Evolutionary conservation across 495 filamentous ascomycete species (phyloP), one percentile per base, ranked within the genome.

Genomic region (Tuber borchii): DNA sequence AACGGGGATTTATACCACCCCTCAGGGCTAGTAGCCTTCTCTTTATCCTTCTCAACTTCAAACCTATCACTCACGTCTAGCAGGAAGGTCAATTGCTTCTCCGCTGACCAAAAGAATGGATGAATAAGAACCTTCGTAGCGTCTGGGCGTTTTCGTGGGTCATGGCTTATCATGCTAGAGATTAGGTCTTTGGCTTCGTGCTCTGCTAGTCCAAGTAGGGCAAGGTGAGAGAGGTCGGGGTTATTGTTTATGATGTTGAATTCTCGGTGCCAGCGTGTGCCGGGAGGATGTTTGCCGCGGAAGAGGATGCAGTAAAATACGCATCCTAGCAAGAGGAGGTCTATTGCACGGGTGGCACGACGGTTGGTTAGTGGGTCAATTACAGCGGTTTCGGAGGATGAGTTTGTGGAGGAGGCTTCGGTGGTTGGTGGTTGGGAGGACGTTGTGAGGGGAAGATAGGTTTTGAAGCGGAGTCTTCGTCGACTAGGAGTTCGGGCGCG

Each of bases 221-320:
- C 88, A 34, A 99, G 86, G 20, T 71, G 78, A 2, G 69, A 69
- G 72, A 98, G 87, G 80, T 91, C 90, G 81, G 90, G 92, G 31
- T 90, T 87, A 70, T 93, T 92, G 80, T 95, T 94, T 73, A 97
- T 92, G 77, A 98, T 97, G 84, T 98, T 98, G 78, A 94, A 91
- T 84, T 99, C 95, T 40, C 95, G 90, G 89, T 97, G 95, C 84
- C 93, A 97, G 70, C 93, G 90, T 79, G 95, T 93, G 82, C 97
- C 95, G 82, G 95, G 98, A 1, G 96, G 95, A 85, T 99, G 95
- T n/a, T 86, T 86, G 56, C 95, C 95, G 74, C 91, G 89, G 5
- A 95, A 97, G 48, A 98, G 87, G 72, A 98, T 93, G 80, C 97
- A 99, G 84, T 93, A 97, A 85, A 97, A 97, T 70, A 98, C 94